Evolutionary conservation across 345 rosid genomes (phyloP).

Genomic region (Cardamine chenopodiifolia): DNA sequence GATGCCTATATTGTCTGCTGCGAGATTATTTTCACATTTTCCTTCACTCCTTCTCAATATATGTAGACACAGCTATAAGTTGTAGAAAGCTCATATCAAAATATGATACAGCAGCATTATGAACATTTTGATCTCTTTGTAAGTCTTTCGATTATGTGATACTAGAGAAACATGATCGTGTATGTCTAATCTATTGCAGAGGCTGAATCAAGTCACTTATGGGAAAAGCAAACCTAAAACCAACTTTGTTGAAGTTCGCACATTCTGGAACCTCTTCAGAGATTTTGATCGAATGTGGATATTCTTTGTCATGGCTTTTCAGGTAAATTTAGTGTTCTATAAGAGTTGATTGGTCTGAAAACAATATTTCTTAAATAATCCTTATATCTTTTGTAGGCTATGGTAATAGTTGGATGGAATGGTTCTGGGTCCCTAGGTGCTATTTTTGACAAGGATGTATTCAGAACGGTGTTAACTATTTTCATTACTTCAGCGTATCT

Average conservation of each 20-base stretch:
- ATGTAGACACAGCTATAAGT: conserved; percentile 13
- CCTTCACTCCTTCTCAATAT: background rate
- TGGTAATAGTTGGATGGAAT: conserved; percentile 89
- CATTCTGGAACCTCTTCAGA: conserved; percentile 91
- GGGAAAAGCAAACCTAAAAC: conserved; percentile 78
- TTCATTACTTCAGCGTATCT: conserved; percentile 87
- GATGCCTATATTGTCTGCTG: background rate
- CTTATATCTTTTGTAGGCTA: conserved; percentile 63
- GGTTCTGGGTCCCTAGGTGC: conserved; percentile 68
- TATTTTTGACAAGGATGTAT: conserved; percentile 67
- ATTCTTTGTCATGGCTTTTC: conserved; percentile 85
- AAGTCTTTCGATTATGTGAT: conserved; percentile 18
- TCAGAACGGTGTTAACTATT: conserved; percentile 69
- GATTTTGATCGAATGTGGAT: conserved; percentile 99
- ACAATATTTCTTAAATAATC: background rate
- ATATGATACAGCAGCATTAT: conserved; percentile 4
- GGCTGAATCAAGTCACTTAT: conserved; percentile 47
- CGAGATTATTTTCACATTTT: background rate
- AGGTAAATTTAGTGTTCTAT: conserved; percentile 53
- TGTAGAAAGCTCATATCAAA: conserved; percentile 10
- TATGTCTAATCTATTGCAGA: conserved; percentile 49
- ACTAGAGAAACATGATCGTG: conserved; percentile 23
- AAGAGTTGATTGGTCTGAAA: conserved; percentile 20
- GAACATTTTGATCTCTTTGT: background rate
- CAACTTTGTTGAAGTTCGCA: conserved; percentile 96